Percentiles rank a stretch among this genome's conserved stretches.
phyloP scores from a whole-genome alignment of 306 rosid species.

The Ceratonia siliqua region DNA sequence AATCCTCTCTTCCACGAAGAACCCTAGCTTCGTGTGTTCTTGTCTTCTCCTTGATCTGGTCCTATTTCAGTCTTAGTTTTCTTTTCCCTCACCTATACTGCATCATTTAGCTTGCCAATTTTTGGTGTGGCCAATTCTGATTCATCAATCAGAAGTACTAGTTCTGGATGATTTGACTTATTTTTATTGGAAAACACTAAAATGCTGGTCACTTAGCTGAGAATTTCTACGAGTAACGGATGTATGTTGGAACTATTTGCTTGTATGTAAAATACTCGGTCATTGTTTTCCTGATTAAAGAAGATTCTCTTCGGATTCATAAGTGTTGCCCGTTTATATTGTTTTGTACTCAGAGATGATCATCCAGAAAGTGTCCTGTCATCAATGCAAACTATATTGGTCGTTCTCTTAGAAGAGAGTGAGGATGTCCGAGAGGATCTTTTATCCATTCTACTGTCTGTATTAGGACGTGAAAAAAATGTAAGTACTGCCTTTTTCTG shows the following conservation, averaged over 20 bases:
- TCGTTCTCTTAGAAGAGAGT: constrained; percentile 91
- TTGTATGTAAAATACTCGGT: constrained; percentile 19
- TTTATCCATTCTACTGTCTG: constrained; percentile 64
- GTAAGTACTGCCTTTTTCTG: constrained; percentile 53
- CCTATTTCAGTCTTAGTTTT: constrained; percentile 19
- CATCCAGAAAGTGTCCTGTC: constrained; percentile 91
- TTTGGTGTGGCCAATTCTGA: constrained; percentile 24
- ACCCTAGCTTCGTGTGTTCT: no score
- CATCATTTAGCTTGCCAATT: no score
- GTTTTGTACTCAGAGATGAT: constrained; percentile 73
- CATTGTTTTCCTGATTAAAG: constrained; percentile 6
- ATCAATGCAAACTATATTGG: constrained; percentile 94
- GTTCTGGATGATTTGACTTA: not conserved
- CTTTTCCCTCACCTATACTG: no score
- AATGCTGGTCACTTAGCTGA: constrained; percentile 4
- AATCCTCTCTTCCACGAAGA: no score
- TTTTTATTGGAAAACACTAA: constrained; percentile 11
- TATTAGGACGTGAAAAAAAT: constrained; percentile 73
- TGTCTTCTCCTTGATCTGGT: not conserved
- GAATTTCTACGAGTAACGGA: not conserved
- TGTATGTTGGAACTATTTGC: not conserved
- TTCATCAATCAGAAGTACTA: constrained; percentile 16
- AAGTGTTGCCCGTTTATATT: constrained; percentile 28
- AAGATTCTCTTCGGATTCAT: constrained; percentile 2
- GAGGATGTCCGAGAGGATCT: constrained; percentile 84